Evolutionary conservation across 2,329 filamentous ascomycete species (phyloP).

Genomic region (Penicillium sp.): DNA sequence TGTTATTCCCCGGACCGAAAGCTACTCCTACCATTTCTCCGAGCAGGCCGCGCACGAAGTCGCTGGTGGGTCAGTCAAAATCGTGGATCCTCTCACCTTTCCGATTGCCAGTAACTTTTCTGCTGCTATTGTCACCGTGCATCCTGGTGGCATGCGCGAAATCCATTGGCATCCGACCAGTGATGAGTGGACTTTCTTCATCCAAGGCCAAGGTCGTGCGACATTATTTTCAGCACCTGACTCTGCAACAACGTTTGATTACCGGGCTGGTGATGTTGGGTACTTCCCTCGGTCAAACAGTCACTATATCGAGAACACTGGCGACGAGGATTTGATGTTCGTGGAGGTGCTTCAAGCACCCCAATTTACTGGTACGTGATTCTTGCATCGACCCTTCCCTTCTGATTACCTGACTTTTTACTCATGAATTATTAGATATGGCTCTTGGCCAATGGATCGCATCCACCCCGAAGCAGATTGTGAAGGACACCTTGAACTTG

Average conservation of each 20-base stretch:
- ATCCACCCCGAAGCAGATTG: slow-evolving; percentile 57
- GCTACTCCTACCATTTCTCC: slow-evolving; percentile 71
- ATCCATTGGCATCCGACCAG: slow-evolving; percentile 83
- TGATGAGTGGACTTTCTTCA: slow-evolving; percentile 81
- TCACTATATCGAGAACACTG: slow-evolving; percentile 78
- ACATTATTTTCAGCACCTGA: slow-evolving; percentile 73
- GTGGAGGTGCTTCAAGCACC: slow-evolving; percentile 73
- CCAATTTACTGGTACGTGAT: slow-evolving; percentile 53
- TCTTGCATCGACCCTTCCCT: neutral
- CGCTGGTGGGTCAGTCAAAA: slow-evolving; percentile 70
- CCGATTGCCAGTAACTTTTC: slow-evolving; percentile 71
- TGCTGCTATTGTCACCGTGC: slow-evolving; percentile 69
- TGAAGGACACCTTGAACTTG: slow-evolving; percentile 57
- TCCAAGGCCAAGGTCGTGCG: slow-evolving; percentile 68
- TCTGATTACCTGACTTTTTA: neutral
- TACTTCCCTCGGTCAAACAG: slow-evolving; percentile 77
- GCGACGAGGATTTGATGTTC: slow-evolving; percentile 72
- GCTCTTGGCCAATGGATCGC: slow-evolving; percentile 51
- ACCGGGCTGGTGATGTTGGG: slow-evolving; percentile 71
- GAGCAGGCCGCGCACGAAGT: slow-evolving; percentile 67
- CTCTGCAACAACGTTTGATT: slow-evolving; percentile 73
- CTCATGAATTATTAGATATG: slow-evolving; percentile 33
- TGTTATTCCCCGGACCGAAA: slow-evolving; percentile 65
- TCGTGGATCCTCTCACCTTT: slow-evolving; percentile 76
- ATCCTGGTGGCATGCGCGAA: slow-evolving; percentile 71